Conservation (phyloP, 2,329 filamentous ascomycete genomes). For the Penicillium sp. region DNA sequence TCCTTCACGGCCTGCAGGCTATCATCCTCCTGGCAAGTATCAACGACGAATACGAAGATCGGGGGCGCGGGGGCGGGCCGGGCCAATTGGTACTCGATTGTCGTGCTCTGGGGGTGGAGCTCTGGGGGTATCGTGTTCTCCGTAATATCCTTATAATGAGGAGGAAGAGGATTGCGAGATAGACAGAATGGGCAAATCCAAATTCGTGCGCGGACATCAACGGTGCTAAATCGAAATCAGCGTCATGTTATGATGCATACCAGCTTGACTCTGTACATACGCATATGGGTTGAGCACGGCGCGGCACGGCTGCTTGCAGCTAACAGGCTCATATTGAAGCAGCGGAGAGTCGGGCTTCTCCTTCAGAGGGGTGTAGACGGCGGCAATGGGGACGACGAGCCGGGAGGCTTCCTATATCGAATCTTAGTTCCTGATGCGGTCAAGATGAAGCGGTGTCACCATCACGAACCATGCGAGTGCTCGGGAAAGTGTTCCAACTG, state of each 20-base stretch:
- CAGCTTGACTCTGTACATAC: constrained; percentile 52
- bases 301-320: constrained; percentile 93
- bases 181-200: constrained; percentile 72
- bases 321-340: constrained; percentile 93
- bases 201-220: constrained; percentile 66
- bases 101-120: constrained; percentile 65
- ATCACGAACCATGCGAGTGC: constrained; percentile 82
- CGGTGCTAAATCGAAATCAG: constrained; percentile 51
- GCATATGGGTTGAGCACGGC: constrained; percentile 97
- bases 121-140: constrained; percentile 67
- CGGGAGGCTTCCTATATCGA: constrained; percentile 79
- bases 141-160: constrained; percentile 70
- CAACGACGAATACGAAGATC: constrained; percentile 69
- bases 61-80: constrained; percentile 66
- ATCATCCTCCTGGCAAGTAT: constrained; percentile 70
- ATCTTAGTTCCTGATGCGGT: constrained; percentile 30
- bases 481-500: constrained; percentile 99
- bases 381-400: constrained; percentile 93
- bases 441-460: constrained; percentile 9
- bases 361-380: constrained; percentile 92
- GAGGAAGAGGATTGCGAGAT: constrained; percentile 65
- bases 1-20: constrained; percentile 68
- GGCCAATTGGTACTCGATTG: constrained; percentile 66
- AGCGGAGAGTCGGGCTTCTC: constrained; percentile 86
- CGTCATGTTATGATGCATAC: constrained; percentile 10